Evolutionary conservation across 1,284 basidiomycete genomes (phyloP).

Genomic region (Malassezia arunalokei): DNA sequence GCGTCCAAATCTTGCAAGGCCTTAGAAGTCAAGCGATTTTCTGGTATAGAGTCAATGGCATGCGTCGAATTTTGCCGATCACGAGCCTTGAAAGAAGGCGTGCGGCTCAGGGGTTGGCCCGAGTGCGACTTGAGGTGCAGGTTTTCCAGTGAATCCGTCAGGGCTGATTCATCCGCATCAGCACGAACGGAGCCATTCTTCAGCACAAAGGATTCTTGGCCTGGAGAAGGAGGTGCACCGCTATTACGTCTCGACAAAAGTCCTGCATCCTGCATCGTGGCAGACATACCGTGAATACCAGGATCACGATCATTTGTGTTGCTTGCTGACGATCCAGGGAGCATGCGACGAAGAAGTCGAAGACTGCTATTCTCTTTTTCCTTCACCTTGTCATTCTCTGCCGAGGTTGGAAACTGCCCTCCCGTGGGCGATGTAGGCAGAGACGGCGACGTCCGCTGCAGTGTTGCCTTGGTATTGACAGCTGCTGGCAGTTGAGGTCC

Average conservation of each 20-base stretch:
- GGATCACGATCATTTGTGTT: not conserved
- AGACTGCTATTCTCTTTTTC: conserved; percentile 31
- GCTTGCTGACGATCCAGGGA: conserved; percentile 19
- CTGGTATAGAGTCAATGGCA: not conserved
- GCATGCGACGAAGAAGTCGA: conserved; percentile 40
- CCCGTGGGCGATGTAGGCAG: not conserved
- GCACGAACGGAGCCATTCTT: conserved; percentile 2
- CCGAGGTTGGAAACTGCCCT: not conserved
- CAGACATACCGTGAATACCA: not conserved
- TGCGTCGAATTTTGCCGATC: conserved; percentile 10
- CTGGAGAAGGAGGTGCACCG: no score
- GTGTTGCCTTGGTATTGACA: no score
- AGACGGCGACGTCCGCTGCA: not conserved
- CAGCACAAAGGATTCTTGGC: no score
- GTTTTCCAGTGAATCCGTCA: conserved; percentile 21
- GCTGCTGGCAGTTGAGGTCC: no score
- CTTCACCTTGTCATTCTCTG: conserved; percentile 22
- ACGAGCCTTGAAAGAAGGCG: conserved; percentile 15
- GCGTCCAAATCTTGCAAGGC: conserved; percentile 41
- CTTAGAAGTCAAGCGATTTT: conserved; percentile 31
- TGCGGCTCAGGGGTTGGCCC: conserved; percentile 29
- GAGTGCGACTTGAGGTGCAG: conserved; percentile 22
- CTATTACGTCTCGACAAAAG: no score
- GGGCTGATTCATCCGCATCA: conserved; percentile 22
- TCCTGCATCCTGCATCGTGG: not conserved